A percentile compares a stretch with the other conserved stretches of the same genome.
Evolutionary conservation across 2,329 filamentous ascomycete genomes (phyloP).

Genomic region (Venturia aucupariae): DNA sequence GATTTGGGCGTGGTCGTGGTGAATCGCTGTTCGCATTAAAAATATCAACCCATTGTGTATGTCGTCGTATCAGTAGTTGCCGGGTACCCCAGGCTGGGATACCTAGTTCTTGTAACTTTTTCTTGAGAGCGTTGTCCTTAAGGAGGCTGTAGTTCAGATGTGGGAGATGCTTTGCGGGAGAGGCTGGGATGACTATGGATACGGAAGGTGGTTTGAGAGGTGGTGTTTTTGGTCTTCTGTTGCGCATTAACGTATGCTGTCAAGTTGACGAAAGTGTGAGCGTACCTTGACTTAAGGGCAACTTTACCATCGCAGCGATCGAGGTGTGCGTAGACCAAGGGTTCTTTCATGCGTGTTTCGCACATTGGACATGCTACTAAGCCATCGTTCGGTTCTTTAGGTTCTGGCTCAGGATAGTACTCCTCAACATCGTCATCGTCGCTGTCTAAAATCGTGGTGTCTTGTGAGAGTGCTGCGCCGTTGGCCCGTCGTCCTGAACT

Average conservation of each 20-base stretch:
- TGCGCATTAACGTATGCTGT: background rate
- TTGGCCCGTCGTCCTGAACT: conserved; percentile 27
- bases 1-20: conserved; percentile 57
- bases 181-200: conserved; percentile 20
- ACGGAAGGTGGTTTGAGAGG: conserved; percentile 13
- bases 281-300: conserved; percentile 20
- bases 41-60: conserved; percentile 88
- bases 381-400: conserved; percentile 53
- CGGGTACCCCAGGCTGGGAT: conserved; percentile 63
- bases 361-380: conserved; percentile 81
- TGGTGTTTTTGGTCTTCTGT: conserved; percentile 3
- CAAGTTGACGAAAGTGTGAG: background rate
- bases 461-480: conserved; percentile 20
- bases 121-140: conserved; percentile 60
- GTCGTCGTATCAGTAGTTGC: conserved; percentile 63
- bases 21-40: conserved; percentile 98
- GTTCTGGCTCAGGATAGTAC: conserved; percentile 16
- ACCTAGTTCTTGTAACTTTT: conserved; percentile 73
- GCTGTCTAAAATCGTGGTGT: conserved; percentile 24
- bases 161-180: conserved; percentile 27
- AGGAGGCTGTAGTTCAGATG: conserved; percentile 78
- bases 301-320: conserved; percentile 49
- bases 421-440: conserved; percentile 32
- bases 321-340: conserved; percentile 69
- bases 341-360: conserved; percentile 65